Conservation (phyloP, 441 rosid species). For the Aleurites moluccanus region DNA sequence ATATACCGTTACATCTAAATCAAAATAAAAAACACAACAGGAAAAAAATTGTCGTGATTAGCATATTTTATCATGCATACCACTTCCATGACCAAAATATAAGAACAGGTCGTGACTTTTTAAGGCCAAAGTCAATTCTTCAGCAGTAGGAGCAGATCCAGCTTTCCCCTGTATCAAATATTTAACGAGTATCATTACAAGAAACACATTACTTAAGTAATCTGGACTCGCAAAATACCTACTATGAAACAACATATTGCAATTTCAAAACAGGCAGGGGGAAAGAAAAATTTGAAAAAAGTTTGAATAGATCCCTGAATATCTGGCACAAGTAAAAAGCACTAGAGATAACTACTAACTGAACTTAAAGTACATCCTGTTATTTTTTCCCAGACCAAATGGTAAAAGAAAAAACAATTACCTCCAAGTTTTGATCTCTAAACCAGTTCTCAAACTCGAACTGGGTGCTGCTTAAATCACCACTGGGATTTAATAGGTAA, state of each 20-base stretch:
- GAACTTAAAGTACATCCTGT: neutral
- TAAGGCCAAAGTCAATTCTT: constrained; percentile 72
- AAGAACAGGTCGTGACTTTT: constrained; percentile 82
- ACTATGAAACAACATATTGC: neutral
- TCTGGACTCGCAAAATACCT: neutral
- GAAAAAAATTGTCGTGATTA: neutral
- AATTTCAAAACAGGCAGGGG: neutral
- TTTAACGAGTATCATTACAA: neutral
- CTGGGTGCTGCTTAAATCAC: constrained; percentile 76
- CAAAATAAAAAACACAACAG: neutral
- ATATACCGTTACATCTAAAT: neutral
- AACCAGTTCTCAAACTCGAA: constrained; percentile 76
- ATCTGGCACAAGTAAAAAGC: neutral
- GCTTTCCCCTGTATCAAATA: constrained; percentile 65
- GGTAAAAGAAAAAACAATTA: constrained; percentile 23
- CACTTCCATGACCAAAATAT: constrained; percentile 94
- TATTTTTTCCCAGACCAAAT: neutral
- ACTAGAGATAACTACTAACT: neutral
- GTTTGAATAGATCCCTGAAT: neutral
- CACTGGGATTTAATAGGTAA: constrained; percentile 86
- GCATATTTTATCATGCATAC: constrained; percentile 38
- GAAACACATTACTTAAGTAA: constrained; percentile 3
- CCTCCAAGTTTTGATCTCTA: constrained; percentile 78
- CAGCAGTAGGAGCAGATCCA: constrained; percentile 67
- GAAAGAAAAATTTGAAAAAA: neutral